phyloP scores from a whole-genome alignment of 768 basidiomycete species.

The Tricholoma hemisulphureum region DNA sequence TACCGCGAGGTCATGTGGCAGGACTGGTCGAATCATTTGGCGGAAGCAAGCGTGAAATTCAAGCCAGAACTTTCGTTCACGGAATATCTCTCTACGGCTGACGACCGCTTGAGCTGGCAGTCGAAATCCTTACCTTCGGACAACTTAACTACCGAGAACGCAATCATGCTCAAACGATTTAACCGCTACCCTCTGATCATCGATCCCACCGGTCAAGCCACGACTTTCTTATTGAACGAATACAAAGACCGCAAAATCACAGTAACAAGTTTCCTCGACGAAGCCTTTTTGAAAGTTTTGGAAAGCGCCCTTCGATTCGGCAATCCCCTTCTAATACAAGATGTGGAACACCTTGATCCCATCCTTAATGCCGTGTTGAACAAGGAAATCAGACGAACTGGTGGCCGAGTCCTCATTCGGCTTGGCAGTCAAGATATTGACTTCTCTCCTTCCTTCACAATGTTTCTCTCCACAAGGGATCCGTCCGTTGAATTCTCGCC shows the following conservation, averaged over 20 bases:
- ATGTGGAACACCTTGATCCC: slow-evolving; percentile 96
- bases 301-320: slow-evolving; percentile 99
- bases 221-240: slow-evolving; percentile 89
- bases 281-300: slow-evolving; percentile 96
- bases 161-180: slow-evolving; percentile 99
- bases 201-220: slow-evolving; percentile 97
- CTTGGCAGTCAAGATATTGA: slow-evolving; percentile 98
- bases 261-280: slow-evolving; percentile 97
- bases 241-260: slow-evolving; percentile 97
- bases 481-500: slow-evolving; percentile 98
- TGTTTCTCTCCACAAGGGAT: slow-evolving; percentile 98
- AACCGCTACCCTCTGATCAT: slow-evolving; percentile 97
- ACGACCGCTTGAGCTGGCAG: slow-evolving; percentile 94
- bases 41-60: slow-evolving; percentile 87
- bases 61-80: slow-evolving; percentile 90
- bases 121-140: slow-evolving; percentile 94
- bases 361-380: slow-evolving; percentile 97
- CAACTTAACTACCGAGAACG: slow-evolving; percentile 95
- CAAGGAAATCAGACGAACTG: slow-evolving; percentile 92
- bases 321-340: slow-evolving; percentile 94
- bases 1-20: slow-evolving; percentile 98
- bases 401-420: slow-evolving; percentile 95
- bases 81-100: slow-evolving; percentile 95
- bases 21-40: slow-evolving; percentile 86
- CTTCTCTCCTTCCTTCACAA: slow-evolving; percentile 99